Evolutionary conservation across 257 asterid species (phyloP), one percentile per base, ranked within the genome.

Genomic region (Ajuga chamaepitys): DNA sequence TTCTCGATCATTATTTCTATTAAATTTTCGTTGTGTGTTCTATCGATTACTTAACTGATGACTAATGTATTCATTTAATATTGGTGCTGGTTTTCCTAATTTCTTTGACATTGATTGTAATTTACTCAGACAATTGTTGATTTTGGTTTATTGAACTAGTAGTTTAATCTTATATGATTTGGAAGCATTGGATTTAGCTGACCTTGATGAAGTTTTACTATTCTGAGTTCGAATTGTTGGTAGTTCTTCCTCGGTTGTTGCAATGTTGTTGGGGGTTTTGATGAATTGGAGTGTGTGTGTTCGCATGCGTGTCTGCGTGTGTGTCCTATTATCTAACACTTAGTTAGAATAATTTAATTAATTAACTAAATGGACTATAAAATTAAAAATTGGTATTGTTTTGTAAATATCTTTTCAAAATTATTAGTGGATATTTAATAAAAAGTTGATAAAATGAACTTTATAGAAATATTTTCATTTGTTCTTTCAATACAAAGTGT

Each of bases 171-270:
- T 40, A 5, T 46, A 11, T 14, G 42, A 38, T 58, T 47, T 50
- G 14, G 24, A 42, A 55, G 61, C 34, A n/a, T 35, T 30, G 54
- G 45, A 40, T 57, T 26, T n/a, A 37, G 57, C 66, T 63, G 60
- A 63, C 20, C 66, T 64, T 69, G 62, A 32, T 67, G 72, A 58
- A 30, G 7, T 62, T 30, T 26, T 47, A 17, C 51, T 20, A 40
- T 40, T 50, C n/a, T 14, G 11, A 1, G 13, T 2, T 4, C 55
- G 25, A 60, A 14, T 37, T 45, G 21, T 16, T 28, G 11, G 22
- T 20, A 4, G 18, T 34, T 37, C 21, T 11, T n/a, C 2, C 9
- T 44, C 34, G 46, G 42, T 41, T 50, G 26, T 9, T 63, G 68
- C 58, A 35, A 9, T 74, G 64, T 44, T 48, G n/a, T 60, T 73